Evolutionary conservation across 2,329 filamentous ascomycete genomes (phyloP).

Genomic region (Tolypocladium album): DNA sequence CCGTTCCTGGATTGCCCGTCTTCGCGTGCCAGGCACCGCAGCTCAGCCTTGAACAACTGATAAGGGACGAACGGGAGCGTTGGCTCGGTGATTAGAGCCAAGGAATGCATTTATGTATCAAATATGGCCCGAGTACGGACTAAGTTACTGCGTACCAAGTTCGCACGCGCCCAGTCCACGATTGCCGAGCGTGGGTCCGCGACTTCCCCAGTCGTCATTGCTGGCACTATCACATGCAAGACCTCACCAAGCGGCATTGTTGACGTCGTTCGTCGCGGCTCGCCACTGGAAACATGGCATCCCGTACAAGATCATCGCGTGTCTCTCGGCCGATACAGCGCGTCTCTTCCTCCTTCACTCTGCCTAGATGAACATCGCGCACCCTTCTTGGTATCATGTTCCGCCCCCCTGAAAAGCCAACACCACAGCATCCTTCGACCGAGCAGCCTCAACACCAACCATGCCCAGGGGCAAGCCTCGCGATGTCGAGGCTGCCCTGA

Average conservation of each 20-base stretch:
- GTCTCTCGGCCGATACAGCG: not conserved
- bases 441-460: not conserved
- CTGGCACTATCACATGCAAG: not conserved
- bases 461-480: not conserved
- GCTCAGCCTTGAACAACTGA: too few species aligned
- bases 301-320: not conserved
- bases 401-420: not conserved
- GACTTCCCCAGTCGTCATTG: not conserved
- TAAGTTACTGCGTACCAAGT: too few species aligned
- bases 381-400: not conserved
- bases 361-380: not conserved
- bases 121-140: too few species aligned
- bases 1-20: too few species aligned
- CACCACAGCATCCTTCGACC: not conserved
- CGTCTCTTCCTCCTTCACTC: not conserved
- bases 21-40: too few species aligned
- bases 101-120: too few species aligned
- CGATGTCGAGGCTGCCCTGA: slow-evolving; percentile 7
- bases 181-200: not conserved
- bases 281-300: not conserved
- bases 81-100: too few species aligned
- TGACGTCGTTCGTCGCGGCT: not conserved
- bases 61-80: too few species aligned
- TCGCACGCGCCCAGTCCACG: not conserved
- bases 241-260: not conserved